Evolutionary conservation across 257 asterid species (phyloP).

Genomic region (Solanum pimpinellifolium): DNA sequence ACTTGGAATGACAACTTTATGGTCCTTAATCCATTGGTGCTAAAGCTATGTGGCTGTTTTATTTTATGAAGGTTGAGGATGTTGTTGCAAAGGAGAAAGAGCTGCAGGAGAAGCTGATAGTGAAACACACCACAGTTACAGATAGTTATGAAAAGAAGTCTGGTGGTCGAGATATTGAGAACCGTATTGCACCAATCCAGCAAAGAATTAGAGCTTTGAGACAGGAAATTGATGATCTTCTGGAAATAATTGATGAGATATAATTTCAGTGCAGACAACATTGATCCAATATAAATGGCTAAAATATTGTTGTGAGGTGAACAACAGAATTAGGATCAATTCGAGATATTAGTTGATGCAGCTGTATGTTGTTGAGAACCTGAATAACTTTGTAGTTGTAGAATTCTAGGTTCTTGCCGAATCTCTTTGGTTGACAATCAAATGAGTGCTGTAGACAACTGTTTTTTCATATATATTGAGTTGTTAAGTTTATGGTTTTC

Average conservation of each 20-base stretch:
- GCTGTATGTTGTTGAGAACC: background rate
- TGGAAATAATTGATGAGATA: constrained; percentile 78
- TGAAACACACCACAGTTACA: constrained; percentile 66
- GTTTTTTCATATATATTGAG: background rate
- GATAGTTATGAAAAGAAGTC: constrained; percentile 83
- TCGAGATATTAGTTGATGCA: background rate
- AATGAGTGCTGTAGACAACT: background rate
- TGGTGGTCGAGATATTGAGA: constrained; percentile 67
- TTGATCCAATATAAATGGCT: background rate
- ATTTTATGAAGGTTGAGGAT: constrained; percentile 62
- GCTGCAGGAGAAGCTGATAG: constrained; percentile 75
- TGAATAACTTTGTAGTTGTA: background rate
- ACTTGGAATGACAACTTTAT: background rate
- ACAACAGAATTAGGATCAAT: background rate
- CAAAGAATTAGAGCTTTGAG: constrained; percentile 64
- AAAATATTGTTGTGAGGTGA: constrained; percentile 18
- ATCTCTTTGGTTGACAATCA: background rate
- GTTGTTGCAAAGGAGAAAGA: constrained; percentile 76
- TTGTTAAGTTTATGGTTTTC: background rate
- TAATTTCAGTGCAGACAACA: constrained; percentile 6
- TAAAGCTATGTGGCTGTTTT: background rate
- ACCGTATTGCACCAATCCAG: constrained; percentile 70
- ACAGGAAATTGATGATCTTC: constrained; percentile 85
- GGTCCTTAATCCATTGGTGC: background rate
- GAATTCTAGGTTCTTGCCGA: background rate